phyloP scores from a whole-genome alignment of 2,329 filamentous ascomycete species.

The Pseudogymnoascus sp. region DNA sequence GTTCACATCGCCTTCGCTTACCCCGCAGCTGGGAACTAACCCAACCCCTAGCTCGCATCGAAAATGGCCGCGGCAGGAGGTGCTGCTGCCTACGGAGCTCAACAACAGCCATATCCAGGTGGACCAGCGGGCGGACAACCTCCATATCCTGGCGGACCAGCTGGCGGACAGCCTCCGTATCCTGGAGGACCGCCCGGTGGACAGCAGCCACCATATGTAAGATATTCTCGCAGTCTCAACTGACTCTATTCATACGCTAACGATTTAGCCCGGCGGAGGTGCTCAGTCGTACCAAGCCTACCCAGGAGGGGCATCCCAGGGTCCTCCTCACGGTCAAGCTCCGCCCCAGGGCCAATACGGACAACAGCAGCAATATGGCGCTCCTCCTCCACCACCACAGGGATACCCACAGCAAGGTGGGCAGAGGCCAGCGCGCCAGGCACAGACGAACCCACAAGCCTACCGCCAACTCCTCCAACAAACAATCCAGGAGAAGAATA shows the following conservation, averaged over 20 bases:
- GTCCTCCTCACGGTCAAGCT: neutral
- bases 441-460: slow-evolving; percentile 13
- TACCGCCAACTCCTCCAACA: slow-evolving; percentile 16
- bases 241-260: neutral
- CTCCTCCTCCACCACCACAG: slow-evolving; percentile 1
- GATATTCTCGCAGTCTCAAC: neutral
- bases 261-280: neutral
- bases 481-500: slow-evolving; percentile 16
- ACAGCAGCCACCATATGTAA: slow-evolving; percentile 6
- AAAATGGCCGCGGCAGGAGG: slow-evolving; percentile 4
- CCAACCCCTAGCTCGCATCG: neutral
- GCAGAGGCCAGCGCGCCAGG: slow-evolving; percentile 9
- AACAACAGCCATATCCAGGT: neutral
- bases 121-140: neutral
- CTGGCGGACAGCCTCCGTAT: neutral
- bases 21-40: neutral
- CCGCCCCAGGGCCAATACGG: slow-evolving; percentile 2
- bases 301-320: neutral
- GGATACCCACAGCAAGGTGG: slow-evolving; percentile 16
- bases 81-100: neutral
- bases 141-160: neutral
- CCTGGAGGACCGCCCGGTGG: neutral
- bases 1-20: neutral
- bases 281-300: neutral
- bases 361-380: neutral